Percentiles rank a stretch among this genome's conserved stretches.
These are phyloP conservation scores for Thermothelomyces thermophilus DNA, from an alignment of 2,329 filamentous ascomycete species.

Conservation along the genomic window DNA sequence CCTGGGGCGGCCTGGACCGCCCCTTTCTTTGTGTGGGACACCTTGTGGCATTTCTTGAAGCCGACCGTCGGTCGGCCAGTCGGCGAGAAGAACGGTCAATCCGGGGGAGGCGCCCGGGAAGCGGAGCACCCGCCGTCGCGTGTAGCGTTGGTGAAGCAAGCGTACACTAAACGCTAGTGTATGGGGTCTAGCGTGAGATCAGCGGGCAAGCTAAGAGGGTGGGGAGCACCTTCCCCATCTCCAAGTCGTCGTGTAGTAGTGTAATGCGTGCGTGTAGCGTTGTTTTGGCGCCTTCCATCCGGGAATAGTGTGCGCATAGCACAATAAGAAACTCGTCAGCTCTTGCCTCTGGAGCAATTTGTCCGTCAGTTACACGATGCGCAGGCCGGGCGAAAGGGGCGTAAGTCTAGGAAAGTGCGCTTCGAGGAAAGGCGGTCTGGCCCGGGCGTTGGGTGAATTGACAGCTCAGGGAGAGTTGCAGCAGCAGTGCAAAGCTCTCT, in stretches of 20 bases:
- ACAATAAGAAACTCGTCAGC: no score
- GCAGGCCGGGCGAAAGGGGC: background rate
- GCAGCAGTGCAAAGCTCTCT: no score
- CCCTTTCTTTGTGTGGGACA: background rate
- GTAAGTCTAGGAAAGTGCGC: background rate
- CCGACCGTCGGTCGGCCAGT: no score
- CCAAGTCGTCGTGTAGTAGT: no score
- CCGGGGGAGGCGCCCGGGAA: background rate
- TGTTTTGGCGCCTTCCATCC: constrained; percentile 8
- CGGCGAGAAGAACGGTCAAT: no score
- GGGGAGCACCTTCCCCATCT: constrained; percentile 3
- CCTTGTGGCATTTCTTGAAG: no score
- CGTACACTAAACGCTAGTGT: no score
- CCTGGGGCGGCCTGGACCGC: constrained; percentile 3
- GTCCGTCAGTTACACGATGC: background rate
- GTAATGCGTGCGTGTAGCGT: no score
- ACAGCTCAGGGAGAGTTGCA: no score
- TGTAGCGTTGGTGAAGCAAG: no score
- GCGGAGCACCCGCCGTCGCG: no score
- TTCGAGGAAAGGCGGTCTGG: background rate
- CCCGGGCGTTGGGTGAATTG: background rate
- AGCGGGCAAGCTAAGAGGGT: background rate
- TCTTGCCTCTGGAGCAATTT: background rate
- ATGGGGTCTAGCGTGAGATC: background rate
- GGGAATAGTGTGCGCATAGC: no score